phyloP scores from a whole-genome alignment of 805 yeast genomes.

The Candida corydali region DNA sequence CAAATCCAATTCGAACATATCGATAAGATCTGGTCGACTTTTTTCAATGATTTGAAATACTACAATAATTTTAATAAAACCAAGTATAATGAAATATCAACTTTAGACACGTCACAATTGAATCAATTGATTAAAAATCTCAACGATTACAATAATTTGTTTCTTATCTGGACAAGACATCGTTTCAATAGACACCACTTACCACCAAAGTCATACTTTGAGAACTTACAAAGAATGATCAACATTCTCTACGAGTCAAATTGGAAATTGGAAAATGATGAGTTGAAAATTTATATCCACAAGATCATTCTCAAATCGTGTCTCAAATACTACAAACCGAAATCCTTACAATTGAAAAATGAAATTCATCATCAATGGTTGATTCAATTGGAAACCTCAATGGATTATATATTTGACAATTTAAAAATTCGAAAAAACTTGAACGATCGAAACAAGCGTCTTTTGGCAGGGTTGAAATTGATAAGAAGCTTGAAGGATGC shows the following conservation, averaged over 20 bases:
- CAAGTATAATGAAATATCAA: no score
- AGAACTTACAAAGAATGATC: slow-evolving; percentile 18
- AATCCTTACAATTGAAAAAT: slow-evolving; percentile 14
- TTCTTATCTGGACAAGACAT: slow-evolving; percentile 3
- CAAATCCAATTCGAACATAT: slow-evolving; percentile 24
- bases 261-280: slow-evolving; percentile 18
- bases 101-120: slow-evolving; percentile 17
- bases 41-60: slow-evolving; percentile 14
- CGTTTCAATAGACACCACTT: slow-evolving; percentile 13
- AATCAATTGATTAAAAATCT: slow-evolving; percentile 17
- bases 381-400: neutral
- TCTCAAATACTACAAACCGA: slow-evolving; percentile 26
- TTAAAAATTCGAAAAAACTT: neutral
- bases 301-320: slow-evolving; percentile 24
- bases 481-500: neutral
- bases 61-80: slow-evolving; percentile 16
- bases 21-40: slow-evolving; percentile 24
- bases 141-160: slow-evolving; percentile 19
- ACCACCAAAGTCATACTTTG: slow-evolving; percentile 12
- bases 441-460: neutral
- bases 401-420: neutral
- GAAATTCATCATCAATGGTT: slow-evolving; percentile 3
- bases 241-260: slow-evolving; percentile 18
- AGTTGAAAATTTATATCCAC: slow-evolving; percentile 17
- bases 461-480: slow-evolving; percentile 3